Base-by-base conservation (phyloP, 1,139 yeast species). In the Hansenula sp. region DNA sequence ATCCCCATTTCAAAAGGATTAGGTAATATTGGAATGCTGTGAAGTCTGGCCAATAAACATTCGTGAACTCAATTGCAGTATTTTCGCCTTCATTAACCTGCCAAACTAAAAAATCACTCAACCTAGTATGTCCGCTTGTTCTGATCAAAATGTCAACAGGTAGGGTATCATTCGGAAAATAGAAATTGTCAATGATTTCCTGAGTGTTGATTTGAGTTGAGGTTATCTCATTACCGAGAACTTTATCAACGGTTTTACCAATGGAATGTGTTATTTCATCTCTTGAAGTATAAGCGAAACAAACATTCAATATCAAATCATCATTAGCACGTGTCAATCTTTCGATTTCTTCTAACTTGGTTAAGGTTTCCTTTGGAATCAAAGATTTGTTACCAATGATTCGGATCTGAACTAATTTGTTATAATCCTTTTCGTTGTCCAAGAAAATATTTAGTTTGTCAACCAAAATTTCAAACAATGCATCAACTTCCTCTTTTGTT, bases 281-380 rank as follows among this genome's bases (percentile, higher is more conserved):
- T 53, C 98, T 74, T 9, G 97, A 83, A 0, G 99, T 93, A 66
- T 93, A 93, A 0, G 98, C 96, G 62, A 93, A 88, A 62, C 98
- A 91, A 30, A 93, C 84, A 61, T 91, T 93, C 44, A 93, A 71
- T 10, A 77, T 73, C 47, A 50, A 3, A 62, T 33, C 65, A 53
- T 84, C 80, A 51, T 76, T 61, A 43, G 71, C 68, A 2, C 34
- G 35, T 5, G 97, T 91, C 48, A 74, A 59, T 34, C 72, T 72
- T 62, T 85, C 90, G 5, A 91, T 86, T 48, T 76, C 66, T 40
- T 68, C 64, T 33, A 89, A 75, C 28, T 79, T 80, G 37, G 66
- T 65, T 46, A 74, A 72, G 17, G 93, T 85, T 51, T 85, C 94
- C 1, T 65, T 58, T 0, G 95, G 91, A 38, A 93, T 68, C 54